A percentile compares a stretch with the other conserved stretches of the same genome.
Evolutionary conservation across 2,329 filamentous ascomycete species (phyloP).

Genomic region (Graphilbum fragrans): DNA sequence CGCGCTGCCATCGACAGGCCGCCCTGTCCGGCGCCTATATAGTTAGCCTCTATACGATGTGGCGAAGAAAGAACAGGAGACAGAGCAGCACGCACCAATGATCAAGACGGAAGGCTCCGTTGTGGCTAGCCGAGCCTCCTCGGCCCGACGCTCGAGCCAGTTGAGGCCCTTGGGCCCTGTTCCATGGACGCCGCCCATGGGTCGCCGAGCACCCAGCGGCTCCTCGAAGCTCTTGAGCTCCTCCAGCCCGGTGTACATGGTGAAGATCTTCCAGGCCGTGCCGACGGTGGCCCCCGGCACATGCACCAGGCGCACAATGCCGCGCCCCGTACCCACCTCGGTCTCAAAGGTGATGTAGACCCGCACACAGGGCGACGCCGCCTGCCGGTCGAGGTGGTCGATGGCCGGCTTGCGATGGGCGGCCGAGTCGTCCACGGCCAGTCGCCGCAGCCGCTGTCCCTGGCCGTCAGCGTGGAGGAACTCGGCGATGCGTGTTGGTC

Average conservation of each 20-base stretch:
- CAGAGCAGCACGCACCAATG: constrained; percentile 47
- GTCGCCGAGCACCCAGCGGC: constrained; percentile 28
- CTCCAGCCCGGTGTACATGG: constrained; percentile 46
- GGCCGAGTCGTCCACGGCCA: constrained; percentile 34
- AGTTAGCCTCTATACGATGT: too few species aligned
- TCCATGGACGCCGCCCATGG: constrained; percentile 44
- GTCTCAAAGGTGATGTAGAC: constrained; percentile 45
- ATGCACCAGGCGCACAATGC: constrained; percentile 39
- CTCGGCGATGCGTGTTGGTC: constrained; percentile 22
- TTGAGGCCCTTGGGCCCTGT: constrained; percentile 39
- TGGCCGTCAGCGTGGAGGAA: constrained; percentile 24
- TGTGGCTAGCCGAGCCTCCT: constrained; percentile 33
- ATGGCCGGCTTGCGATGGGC: constrained; percentile 29
- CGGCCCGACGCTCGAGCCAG: constrained; percentile 42
- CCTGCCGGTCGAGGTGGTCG: constrained; percentile 33
- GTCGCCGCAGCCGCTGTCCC: constrained; percentile 21
- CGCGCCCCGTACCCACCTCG: constrained; percentile 39
- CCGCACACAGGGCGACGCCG: constrained; percentile 38
- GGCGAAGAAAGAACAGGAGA: background rate
- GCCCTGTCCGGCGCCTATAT: constrained; percentile 42
- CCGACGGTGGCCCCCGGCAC: constrained; percentile 10
- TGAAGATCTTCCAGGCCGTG: constrained; percentile 47
- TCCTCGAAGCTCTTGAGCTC: constrained; percentile 44
- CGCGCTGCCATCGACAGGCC: constrained; percentile 46
- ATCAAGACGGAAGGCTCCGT: constrained; percentile 47